phyloP scores from a whole-genome alignment of 148 eudicot genomes.

The Selenicereus undatus region DNA sequence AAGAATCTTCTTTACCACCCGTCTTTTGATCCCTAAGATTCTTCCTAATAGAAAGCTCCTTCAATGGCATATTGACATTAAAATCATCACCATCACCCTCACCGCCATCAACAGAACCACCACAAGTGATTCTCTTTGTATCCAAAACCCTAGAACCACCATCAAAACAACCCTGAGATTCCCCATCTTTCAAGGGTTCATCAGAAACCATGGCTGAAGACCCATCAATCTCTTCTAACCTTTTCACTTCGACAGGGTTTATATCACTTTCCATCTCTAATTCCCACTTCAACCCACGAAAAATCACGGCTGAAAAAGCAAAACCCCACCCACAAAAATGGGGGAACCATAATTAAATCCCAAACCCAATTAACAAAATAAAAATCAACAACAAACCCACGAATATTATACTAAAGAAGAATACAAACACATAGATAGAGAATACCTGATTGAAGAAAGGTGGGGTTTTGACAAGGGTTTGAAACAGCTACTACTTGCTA shows the following conservation, averaged over 20 bases:
- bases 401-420: background rate
- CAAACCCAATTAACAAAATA: conserved; percentile 3
- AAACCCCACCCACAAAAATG: conserved; percentile 10
- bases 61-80: background rate
- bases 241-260: conserved; percentile 8
- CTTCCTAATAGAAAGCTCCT: background rate
- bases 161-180: conserved; percentile 2
- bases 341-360: background rate
- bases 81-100: background rate
- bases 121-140: background rate
- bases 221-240: conserved; percentile 18
- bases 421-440: background rate
- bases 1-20: background rate
- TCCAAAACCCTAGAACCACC: conserved; percentile 12
- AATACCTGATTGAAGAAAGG: conserved; percentile 6
- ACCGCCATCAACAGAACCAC: background rate
- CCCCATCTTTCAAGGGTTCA: background rate
- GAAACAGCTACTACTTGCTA: background rate
- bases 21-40: background rate
- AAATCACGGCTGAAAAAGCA: conserved; percentile 1
- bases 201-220: background rate
- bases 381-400: background rate
- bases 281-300: background rate
- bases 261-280: conserved; percentile 16
- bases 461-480: conserved; percentile 16